These are phyloP conservation scores for Spathaspora girioi DNA, from an alignment of 805 yeast species.

Conservation along the genomic window DNA sequence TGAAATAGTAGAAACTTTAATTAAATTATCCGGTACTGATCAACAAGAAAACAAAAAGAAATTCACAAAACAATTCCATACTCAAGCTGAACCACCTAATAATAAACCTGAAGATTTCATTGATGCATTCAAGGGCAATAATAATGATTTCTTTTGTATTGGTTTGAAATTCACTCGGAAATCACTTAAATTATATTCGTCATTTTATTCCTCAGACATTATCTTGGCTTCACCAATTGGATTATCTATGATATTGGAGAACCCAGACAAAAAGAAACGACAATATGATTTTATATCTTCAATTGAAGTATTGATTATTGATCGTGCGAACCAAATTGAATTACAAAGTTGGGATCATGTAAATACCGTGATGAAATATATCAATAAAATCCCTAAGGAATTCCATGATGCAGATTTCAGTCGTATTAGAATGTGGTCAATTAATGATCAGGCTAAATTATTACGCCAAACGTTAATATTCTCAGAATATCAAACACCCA, in stretches of 20 bases:
- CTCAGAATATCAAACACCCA: conserved; percentile 77
- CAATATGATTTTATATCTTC: conserved; percentile 84
- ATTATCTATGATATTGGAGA: conserved; percentile 67
- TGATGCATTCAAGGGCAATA: conserved; percentile 78
- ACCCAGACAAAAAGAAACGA: conserved; percentile 48
- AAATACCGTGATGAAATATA: conserved; percentile 54
- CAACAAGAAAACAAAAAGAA: conserved; percentile 80
- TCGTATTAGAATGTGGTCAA: conserved; percentile 87
- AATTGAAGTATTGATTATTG: conserved; percentile 76
- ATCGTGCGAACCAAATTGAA: conserved; percentile 79
- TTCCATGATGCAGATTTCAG: conserved; percentile 84
- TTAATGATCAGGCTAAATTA: conserved; percentile 71
- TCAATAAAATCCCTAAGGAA: conserved; percentile 75
- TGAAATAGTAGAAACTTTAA: conserved; percentile 60
- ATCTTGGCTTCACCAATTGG: conserved; percentile 93
- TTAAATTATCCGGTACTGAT: conserved; percentile 59
- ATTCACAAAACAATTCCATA: conserved; percentile 67
- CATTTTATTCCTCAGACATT: conserved; percentile 80
- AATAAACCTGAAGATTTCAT: conserved; percentile 82
- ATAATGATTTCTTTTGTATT: conserved; percentile 84
- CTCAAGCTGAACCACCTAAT: conserved; percentile 43
- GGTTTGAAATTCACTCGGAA: conserved; percentile 92
- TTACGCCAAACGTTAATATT: conserved; percentile 79
- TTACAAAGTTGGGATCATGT: conserved; percentile 95
- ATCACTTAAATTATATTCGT: conserved; percentile 76